Conservation (phyloP, 208 protist species). For the Herpetomonas tarakana region DNA sequence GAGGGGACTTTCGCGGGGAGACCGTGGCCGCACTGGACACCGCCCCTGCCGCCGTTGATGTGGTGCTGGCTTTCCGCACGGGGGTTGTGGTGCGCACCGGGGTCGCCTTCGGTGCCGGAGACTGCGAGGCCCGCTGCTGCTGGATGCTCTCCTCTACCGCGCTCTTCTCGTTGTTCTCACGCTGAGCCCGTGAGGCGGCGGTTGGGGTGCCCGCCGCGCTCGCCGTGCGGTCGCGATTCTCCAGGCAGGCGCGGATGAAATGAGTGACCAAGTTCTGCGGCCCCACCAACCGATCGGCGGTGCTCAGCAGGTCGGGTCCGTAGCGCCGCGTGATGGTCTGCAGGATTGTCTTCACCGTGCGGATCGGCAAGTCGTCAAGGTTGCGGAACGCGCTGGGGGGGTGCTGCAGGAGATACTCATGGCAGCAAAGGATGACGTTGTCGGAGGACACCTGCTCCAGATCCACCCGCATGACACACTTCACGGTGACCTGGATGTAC, state of each 20-base stretch:
- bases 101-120: conserved; percentile 17
- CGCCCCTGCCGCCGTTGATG: neutral
- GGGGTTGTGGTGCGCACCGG: neutral
- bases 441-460: conserved; percentile 56
- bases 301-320: conserved; percentile 41
- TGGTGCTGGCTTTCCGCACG: neutral
- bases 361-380: conserved; percentile 82
- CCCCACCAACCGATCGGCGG: conserved; percentile 59
- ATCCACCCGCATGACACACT: conserved; percentile 80
- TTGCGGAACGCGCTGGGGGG: conserved; percentile 84
- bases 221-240: conserved; percentile 29
- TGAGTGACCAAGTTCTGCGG: conserved; percentile 77
- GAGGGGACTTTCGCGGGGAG: conserved; percentile 14
- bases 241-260: conserved; percentile 86
- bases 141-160: conserved; percentile 47
- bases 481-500: conserved; percentile 89
- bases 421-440: conserved; percentile 78
- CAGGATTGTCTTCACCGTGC: conserved; percentile 88
- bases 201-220: neutral
- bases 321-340: conserved; percentile 57
- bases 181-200: conserved; percentile 23
- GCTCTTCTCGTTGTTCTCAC: conserved; percentile 34
- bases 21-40: neutral
- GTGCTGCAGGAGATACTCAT: conserved; percentile 87
- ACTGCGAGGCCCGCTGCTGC: conserved; percentile 51